These are phyloP conservation scores for Epichloe amarillans DNA, from an alignment of 2,329 filamentous ascomycete species.

Conservation along the genomic window DNA sequence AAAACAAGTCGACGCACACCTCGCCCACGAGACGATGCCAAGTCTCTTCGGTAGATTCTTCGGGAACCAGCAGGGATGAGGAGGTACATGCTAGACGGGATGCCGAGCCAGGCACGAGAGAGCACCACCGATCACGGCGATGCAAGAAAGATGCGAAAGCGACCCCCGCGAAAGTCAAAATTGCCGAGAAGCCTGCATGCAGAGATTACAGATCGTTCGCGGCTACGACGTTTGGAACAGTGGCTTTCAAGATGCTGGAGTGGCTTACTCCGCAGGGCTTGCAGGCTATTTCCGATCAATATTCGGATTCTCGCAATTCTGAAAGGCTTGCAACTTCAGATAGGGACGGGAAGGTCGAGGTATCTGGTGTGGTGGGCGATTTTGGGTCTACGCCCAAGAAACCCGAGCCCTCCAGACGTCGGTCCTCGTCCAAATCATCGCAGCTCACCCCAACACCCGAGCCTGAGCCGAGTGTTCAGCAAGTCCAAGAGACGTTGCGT, in stretches of 20 bases:
- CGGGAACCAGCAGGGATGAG: not conserved
- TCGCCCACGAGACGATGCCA: not conserved
- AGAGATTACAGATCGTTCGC: slow-evolving; percentile 49
- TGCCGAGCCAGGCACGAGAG: not conserved
- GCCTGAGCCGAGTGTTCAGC: not conserved
- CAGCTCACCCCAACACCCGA: not conserved
- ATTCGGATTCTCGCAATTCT: slow-evolving; percentile 9
- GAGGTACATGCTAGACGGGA: not conserved
- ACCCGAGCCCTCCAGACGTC: not conserved
- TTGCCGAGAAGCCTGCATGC: slow-evolving; percentile 32
- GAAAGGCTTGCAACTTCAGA: slow-evolving; percentile 4
- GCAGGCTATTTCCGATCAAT: slow-evolving; percentile 31
- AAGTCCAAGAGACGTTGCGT: not conserved
- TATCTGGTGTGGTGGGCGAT: not conserved
- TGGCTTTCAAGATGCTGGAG: slow-evolving; percentile 56
- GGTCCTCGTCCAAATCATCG: slow-evolving; percentile 1
- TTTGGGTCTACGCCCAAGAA: not conserved
- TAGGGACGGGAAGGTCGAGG: not conserved
- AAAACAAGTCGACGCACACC: not conserved
- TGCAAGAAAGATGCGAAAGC: not conserved
- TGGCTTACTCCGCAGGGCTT: slow-evolving; percentile 52
- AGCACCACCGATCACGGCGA: not conserved
- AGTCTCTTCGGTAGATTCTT: not conserved
- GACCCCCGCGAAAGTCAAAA: slow-evolving; percentile 17
- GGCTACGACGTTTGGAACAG: slow-evolving; percentile 50